Conservation (phyloP, 176 grass and related monocot species). For the Juncus effusus region DNA sequence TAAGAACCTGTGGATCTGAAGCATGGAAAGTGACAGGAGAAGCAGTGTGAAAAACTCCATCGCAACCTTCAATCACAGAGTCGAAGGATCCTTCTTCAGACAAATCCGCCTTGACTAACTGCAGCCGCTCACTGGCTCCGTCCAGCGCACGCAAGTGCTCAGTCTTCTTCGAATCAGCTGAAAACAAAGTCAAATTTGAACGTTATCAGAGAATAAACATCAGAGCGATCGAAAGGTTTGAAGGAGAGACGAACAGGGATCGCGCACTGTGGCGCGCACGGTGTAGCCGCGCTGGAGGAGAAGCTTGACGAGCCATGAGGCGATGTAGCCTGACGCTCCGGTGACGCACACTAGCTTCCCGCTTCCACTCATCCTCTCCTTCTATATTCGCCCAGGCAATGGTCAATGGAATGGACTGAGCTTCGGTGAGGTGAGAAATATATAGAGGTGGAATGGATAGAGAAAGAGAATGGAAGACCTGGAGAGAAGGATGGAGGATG, state of each 20-base stretch:
- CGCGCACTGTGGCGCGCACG: constrained; percentile 43
- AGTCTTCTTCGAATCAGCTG: constrained; percentile 54
- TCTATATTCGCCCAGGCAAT: no score
- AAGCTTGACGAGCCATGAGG: constrained; percentile 45
- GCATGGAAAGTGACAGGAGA: constrained; percentile 32
- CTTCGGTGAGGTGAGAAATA: no score
- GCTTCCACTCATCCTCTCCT: constrained; percentile 3
- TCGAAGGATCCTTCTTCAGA: constrained; percentile 39
- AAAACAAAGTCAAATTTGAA: no score
- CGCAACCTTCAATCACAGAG: constrained; percentile 34
- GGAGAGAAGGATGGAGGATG: no score
- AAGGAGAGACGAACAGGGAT: constrained; percentile 30
- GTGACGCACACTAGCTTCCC: neutral
- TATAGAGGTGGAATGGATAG: no score
- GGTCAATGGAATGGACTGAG: no score
- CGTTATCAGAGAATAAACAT: no score
- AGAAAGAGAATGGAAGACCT: no score
- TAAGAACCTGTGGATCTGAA: constrained; percentile 5
- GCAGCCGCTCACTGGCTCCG: constrained; percentile 45
- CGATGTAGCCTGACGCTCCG: constrained; percentile 31
- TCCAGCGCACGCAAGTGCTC: constrained; percentile 43
- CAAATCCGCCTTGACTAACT: constrained; percentile 57
- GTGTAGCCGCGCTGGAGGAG: constrained; percentile 43
- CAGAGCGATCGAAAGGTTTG: no score
- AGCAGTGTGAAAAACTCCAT: constrained; percentile 63